A percentile compares a stretch with the other conserved stretches of the same genome.
These are phyloP conservation scores for Elsinoe ampelina DNA, from an alignment of 2,329 filamentous ascomycete genomes.

Conservation along the genomic window DNA sequence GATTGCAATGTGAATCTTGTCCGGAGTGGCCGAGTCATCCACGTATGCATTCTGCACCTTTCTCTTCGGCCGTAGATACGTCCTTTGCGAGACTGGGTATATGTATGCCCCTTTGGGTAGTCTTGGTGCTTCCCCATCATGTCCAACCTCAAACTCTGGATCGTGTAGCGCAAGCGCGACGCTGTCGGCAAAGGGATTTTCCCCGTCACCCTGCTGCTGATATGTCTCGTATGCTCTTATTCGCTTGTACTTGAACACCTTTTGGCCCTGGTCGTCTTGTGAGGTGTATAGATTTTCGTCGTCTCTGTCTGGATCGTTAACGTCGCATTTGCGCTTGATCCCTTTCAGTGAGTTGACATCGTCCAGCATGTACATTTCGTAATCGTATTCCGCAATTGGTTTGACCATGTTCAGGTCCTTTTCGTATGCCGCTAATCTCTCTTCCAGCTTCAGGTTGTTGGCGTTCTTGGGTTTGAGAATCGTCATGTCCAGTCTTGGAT, in stretches of 20 bases:
- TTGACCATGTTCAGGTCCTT: constrained; percentile 43
- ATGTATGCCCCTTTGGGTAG: constrained; percentile 50
- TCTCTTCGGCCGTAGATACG: constrained; percentile 41
- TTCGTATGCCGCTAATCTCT: constrained; percentile 38
- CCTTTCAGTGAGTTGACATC: constrained; percentile 37
- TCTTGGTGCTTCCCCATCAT: constrained; percentile 29
- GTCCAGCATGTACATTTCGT: constrained; percentile 50
- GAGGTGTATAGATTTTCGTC: constrained; percentile 44
- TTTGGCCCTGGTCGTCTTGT: constrained; percentile 24
- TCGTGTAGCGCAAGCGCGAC: constrained; percentile 52
- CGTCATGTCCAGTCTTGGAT: constrained; percentile 51
- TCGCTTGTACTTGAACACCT: constrained; percentile 46
- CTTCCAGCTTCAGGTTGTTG: constrained; percentile 35
- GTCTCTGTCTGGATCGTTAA: constrained; percentile 45
- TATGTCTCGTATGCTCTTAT: constrained; percentile 53
- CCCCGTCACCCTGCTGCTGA: constrained; percentile 42
- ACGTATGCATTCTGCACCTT: constrained; percentile 31
- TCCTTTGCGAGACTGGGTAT: constrained; percentile 50
- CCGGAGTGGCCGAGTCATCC: constrained; percentile 38
- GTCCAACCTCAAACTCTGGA: constrained; percentile 28
- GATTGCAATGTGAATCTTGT: constrained; percentile 44
- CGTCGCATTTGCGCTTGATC: constrained; percentile 48
- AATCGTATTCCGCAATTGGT: constrained; percentile 48
- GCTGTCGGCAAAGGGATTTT: constrained; percentile 45
- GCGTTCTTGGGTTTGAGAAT: constrained; percentile 46